phyloP scores from a whole-genome alignment of 2,329 filamentous ascomycete genomes.

The Fusarium drepaniforme region DNA sequence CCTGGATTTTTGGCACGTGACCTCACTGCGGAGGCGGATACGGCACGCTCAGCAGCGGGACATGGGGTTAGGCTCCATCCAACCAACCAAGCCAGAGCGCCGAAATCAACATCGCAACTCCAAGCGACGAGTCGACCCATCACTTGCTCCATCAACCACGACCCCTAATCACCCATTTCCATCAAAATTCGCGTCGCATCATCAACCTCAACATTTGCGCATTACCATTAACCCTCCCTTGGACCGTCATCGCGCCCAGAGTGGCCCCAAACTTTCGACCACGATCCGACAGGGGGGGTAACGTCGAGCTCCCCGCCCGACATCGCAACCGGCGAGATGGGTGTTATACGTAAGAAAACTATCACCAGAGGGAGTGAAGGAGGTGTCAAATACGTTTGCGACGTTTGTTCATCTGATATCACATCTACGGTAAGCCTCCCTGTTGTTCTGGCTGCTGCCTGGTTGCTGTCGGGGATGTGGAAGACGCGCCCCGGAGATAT shows the following conservation, averaged over 20 bases:
- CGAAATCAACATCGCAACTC: conserved; percentile 42
- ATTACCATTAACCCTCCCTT: conserved; percentile 26
- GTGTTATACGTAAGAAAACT: conserved; percentile 96
- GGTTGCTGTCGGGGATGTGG: conserved; percentile 10
- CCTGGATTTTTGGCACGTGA: background rate
- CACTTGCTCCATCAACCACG: conserved; percentile 44
- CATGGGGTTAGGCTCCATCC: conserved; percentile 29
- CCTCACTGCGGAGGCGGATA: conserved; percentile 1
- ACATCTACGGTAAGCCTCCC: conserved; percentile 84
- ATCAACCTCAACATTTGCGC: conserved; percentile 26
- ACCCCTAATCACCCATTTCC: conserved; percentile 39
- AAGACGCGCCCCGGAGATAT: conserved; percentile 39
- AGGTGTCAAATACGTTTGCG: conserved; percentile 95
- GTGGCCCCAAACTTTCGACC: conserved; percentile 24
- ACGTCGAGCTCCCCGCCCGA: conserved; percentile 42
- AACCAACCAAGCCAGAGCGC: conserved; percentile 35
- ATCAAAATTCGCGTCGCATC: conserved; percentile 47
- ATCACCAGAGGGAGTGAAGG: conserved; percentile 87
- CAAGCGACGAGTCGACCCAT: conserved; percentile 39
- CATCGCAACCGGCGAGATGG: conserved; percentile 69
- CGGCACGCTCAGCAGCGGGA: conserved; percentile 13
- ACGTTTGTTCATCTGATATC: conserved; percentile 96
- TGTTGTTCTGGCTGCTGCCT: conserved; percentile 16
- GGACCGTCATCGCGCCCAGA: conserved; percentile 27
- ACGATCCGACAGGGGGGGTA: conserved; percentile 42